Conservation (phyloP, 2,329 filamentous ascomycete genomes). For the Alternaria triticina region DNA sequence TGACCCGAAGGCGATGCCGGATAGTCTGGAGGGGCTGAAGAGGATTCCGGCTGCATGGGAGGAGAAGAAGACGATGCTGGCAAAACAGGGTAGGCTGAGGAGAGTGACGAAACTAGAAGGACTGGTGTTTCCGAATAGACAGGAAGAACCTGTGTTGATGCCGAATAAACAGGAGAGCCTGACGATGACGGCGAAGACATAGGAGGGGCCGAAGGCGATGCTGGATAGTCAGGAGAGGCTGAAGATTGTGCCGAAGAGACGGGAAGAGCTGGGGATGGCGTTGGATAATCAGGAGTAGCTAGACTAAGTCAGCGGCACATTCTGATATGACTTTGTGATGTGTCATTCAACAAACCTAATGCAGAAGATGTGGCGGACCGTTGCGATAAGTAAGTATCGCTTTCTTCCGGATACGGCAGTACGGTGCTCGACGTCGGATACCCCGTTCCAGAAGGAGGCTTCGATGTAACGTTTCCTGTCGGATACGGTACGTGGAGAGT, state of each 20-base stretch:
- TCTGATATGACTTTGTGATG: neutral
- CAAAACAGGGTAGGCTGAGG: neutral
- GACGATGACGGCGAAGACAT: neutral
- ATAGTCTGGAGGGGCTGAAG: neutral
- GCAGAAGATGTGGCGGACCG: neutral
- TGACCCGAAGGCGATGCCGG: neutral
- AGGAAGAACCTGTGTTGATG: neutral
- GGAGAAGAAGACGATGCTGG: neutral
- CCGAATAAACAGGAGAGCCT: neutral
- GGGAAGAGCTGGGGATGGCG: neutral
- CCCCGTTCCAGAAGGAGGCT: neutral
- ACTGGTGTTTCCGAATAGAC: neutral
- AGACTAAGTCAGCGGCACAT: neutral
- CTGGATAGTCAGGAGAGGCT: neutral
- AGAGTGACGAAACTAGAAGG: neutral
- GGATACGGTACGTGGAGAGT: neutral
- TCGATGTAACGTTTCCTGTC: neutral
- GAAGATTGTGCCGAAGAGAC: neutral
- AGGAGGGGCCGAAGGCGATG: neutral
- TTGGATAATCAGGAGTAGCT: neutral
- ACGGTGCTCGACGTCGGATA: neutral
- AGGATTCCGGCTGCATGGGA: neutral
- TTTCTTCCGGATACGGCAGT: neutral
- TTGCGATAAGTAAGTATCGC: neutral
- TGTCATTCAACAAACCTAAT: neutral